Evolutionary conservation across 2,329 filamentous ascomycete species (phyloP), one percentile per base, ranked within the genome.

Genomic region (Aquanectria penicillioides): DNA sequence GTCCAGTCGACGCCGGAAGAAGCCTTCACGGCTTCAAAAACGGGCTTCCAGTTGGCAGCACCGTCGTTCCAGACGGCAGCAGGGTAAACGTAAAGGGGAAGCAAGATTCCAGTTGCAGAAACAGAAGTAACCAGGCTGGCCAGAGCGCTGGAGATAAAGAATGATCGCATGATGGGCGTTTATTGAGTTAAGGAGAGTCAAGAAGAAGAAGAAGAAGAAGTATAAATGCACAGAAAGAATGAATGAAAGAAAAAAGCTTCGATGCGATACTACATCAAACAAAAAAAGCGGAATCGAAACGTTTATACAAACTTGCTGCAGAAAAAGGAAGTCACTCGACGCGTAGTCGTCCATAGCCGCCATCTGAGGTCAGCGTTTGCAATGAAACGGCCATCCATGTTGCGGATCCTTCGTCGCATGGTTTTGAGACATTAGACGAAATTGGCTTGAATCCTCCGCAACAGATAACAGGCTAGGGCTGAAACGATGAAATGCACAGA

Each of bases 1-100:
- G 63, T 53, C 65, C 65, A 70, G 4, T 57, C 41, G 28, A 62
- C 41, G 10, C 50, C 37, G 6, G 53, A 3, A 9, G 62, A 29
- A 4, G 60, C 50, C 2, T 38, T 48, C 3, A 60, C 57, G 6
- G 65, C 61, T 2, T 62, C 23, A 6, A 68, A 31, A 9, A 57
- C 63, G 3, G 68, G 66, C 38, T 61, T 50, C 68, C 66, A 69
- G 53, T 68, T 64, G 17, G 62, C 34, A 1, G 66, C 68, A 3
- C 62, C 59, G 25, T 69, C 68, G 11, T 64, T 58, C 37, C 29
- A 59, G 1, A 56, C 36, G 9, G 53, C 40, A 1, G 67, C 61
- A 9, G 67, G 67, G 28, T 69, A 69, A 36, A 66, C 47, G 34
- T 69, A 69, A 9, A 69, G 60, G 0, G 67, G 67, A 1, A 69